A percentile compares a stretch with the other conserved stretches of the same genome.
Evolutionary conservation across 1,139 yeast genomes (phyloP).

Genomic region (Meyerozyma guilliermondii): DNA sequence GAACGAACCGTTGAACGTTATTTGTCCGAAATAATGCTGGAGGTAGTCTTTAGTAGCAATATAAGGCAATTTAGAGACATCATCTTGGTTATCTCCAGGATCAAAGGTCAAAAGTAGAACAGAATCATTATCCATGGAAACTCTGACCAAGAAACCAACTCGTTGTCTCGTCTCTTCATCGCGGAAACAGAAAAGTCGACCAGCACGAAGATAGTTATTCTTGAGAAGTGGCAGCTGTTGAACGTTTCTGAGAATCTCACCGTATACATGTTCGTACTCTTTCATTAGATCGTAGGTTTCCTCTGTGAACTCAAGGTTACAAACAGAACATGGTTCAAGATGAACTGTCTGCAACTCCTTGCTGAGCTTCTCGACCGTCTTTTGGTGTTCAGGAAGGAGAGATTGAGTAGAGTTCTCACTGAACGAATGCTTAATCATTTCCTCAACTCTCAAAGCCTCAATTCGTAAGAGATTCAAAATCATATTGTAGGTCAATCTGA

Average conservation of each 20-base stretch:
- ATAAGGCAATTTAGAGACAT: conserved; percentile 44
- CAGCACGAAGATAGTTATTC: conserved; percentile 42
- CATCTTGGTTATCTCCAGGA: conserved; percentile 37
- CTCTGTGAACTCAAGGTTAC: conserved; percentile 36
- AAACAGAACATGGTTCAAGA: conserved; percentile 34
- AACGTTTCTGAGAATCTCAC: conserved; percentile 44
- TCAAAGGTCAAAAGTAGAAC: conserved; percentile 40
- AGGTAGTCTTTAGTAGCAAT: conserved; percentile 34
- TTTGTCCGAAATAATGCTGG: conserved; percentile 21
- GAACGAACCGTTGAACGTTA: conserved; percentile 28
- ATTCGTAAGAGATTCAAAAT: conserved; percentile 84
- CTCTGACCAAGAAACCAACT: conserved; percentile 52
- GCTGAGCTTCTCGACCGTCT: conserved; percentile 51
- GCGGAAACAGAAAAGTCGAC: conserved; percentile 59
- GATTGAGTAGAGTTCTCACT: conserved; percentile 88
- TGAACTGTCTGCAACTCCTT: conserved; percentile 37
- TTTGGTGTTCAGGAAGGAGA: conserved; percentile 80
- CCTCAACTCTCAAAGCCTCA: conserved; percentile 92
- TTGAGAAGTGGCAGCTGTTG: conserved; percentile 43
- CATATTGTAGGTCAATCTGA: conserved; percentile 93
- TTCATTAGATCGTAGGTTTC: conserved; percentile 40
- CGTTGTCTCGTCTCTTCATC: conserved; percentile 37
- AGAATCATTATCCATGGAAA: conserved; percentile 23
- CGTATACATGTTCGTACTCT: conserved; percentile 39
- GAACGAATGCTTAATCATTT: conserved; percentile 94